Conservation (phyloP, 345 rosid genomes). For the Garcia nutans region DNA sequence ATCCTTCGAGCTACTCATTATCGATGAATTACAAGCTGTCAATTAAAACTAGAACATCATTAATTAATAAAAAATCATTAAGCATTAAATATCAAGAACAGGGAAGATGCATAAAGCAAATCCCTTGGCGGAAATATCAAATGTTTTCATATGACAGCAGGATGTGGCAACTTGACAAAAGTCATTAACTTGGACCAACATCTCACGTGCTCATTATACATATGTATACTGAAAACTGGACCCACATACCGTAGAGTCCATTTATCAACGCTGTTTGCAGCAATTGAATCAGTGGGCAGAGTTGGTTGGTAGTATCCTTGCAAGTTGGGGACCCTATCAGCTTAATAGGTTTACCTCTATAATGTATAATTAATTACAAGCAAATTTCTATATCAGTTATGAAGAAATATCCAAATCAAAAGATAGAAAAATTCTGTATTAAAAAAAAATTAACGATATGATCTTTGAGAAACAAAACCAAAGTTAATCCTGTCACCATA, state of each 20-base stretch:
- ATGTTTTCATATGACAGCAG: no score
- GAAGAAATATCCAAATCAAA: background rate
- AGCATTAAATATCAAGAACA: no score
- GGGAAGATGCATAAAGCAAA: no score
- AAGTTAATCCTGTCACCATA: no score
- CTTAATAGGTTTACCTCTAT: no score
- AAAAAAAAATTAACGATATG: no score
- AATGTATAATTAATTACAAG: no score
- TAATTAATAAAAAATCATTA: background rate
- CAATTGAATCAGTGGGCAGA: background rate
- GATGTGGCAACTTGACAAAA: background rate
- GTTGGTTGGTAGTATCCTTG: background rate
- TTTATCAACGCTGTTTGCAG: background rate
- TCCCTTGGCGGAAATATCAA: no score
- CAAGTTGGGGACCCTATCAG: background rate
- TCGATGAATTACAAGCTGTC: conserved; percentile 69
- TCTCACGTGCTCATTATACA: no score
- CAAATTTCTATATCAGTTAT: background rate
- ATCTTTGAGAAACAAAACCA: no score
- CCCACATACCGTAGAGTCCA: background rate
- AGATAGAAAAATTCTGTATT: no score
- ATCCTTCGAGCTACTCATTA: conserved; percentile 48
- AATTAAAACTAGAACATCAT: background rate
- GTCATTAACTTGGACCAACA: background rate
- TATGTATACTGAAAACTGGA: background rate